Base-by-base conservation (phyloP, 2,329 filamentous ascomycete species). In the Tolypocladium ovalisporum region DNA sequence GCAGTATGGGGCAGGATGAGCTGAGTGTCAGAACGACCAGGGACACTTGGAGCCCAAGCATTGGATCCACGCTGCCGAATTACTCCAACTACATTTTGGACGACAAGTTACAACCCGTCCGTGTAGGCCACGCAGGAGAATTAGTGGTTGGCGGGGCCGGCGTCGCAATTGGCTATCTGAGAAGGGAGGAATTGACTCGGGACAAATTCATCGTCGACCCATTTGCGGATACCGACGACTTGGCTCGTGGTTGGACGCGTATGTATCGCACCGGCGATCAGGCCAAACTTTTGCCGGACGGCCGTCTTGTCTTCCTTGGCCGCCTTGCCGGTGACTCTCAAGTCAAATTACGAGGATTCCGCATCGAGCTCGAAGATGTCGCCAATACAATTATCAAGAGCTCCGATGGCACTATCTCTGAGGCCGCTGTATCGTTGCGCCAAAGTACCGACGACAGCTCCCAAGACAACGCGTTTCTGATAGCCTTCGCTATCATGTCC, bases 381-480 rank as follows among this genome's bases (percentile, higher is more conserved):
- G n/a, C 39, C 39, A 40, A 40, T 40, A 40, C 39, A n/a, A 40
- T 40, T 12, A 40, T 40, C 7, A 40, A 22, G 39, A 1, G 40
- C 57, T 1, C 75, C 74, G 2, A 79, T 79, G 60, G 58, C 76
- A 19, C 62, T 66, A 39, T 63, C 66, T 1, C 62, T 69, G 4
- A 61, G 62, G 7, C 53, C 56, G 29, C 61, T 62, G 37, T 44
- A 36, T 54, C 52, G 56, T 22, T 56, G 54, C 47, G 54, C 24
- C 24, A 42, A 13, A 22, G 35, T 17, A 15, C 15, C 8, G 32
- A 47, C 39, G 24, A 37, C 35, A 4, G n/a, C 17, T 24, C 7
- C 42, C n/a, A 55, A 15, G 36, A 54, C 12, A n/a, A 47, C 29
- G n/a, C 32, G 9, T 55, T 44, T 44, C 19, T 57, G 35, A 44